Base-by-base conservation (phyloP, 495 filamentous ascomycete species). In the Podospora didyma region DNA sequence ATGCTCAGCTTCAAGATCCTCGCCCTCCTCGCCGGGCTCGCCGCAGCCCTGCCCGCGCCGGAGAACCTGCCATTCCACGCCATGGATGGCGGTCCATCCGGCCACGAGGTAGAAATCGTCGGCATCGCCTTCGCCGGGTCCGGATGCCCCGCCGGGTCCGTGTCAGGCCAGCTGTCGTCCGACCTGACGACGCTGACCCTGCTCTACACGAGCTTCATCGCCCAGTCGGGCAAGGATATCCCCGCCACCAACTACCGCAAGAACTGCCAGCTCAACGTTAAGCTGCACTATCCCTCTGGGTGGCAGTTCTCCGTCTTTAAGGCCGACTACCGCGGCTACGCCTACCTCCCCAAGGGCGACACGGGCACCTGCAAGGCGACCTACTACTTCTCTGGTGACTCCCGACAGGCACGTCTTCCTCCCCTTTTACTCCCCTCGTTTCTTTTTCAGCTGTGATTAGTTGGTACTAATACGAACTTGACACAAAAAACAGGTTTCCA, bases 281-380 rank as follows among this genome's bases (percentile, higher is more conserved):
- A 78, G 63, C 62, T 82, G 53, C 58, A 68, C 45, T 82, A 80
- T 61, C 79, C 79, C 21, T 63, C 64, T 20, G 79, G 78, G 48
- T 82, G 76, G 69, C 75, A 79, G 64, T 80, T 78, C 67, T 76
- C 72, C 42, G 61, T 82, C 63, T 74, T 79, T 66, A 74, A 69
- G 56, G 76, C 78, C 53, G 70, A 76, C 51, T 80, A 79, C 65
- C 74, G 75, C 60, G 78, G 78, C 55, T 79, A 78, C 61, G 74
- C 73, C 49, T 54, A 63, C 47, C 54, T 82, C 49, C 68, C 73
- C 23, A 47, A 51, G 31, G 75, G 74, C 22, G 72, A 74, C 35
- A 79, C 69, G 7, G 79, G 76, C 45, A 70, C 69, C 28, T 71
- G 75, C 61, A 74, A 73, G 63, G 74, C 78, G 3, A 80, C 73